Evolutionary conservation across 2,329 filamentous ascomycete species (phyloP), one percentile per base, ranked within the genome.

Genomic region (Hymenoscyphus fructigenus): DNA sequence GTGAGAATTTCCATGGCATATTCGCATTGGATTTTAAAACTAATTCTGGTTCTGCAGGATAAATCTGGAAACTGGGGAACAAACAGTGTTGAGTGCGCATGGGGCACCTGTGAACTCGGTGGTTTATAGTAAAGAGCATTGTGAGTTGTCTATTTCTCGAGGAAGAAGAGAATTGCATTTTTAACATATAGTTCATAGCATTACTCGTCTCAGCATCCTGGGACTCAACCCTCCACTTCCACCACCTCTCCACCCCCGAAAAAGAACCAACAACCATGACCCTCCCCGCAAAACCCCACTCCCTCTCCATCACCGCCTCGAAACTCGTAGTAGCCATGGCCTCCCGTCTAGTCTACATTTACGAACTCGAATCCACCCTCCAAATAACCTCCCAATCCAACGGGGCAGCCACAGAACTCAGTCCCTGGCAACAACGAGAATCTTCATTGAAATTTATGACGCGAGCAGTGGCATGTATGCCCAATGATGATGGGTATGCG

Each of bases 241-340:
- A 97, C 81, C 84, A 90, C 73, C 81, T 89, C 58, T 80, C 75
- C 10, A 79, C 79, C 74, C 81, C 78, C 66, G 83, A 75, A 29
- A 82, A 82, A 70, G 72, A 78, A 34, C 87, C 87, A n/a, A 84
- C 90, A 56, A 84, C 81, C 56, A 84, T 97, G 63, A 79, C 84
- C 2, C 88, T 97, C 26, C 92, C 91, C 0, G 90, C 88, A 32
- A 99, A 97, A 78, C 92, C 93, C 0, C 96, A 97, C 78, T 93
- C 93, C 14, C 83, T 98, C 58, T 91, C 93, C 41, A 83, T 90
- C 59, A 93, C 84, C 73, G 83, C 85, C 2, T 84, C 91, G 60
- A 97, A 96, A 77, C 84, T 97, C 9, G 92, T 99, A 53, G 92
- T 99, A 65, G 93, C 93, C 70, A 98, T 99, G 95, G 91, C 93